Base-by-base conservation (phyloP, 1,284 basidiomycete genomes). In the Cutaneotrichosporon curvatum region DNA sequence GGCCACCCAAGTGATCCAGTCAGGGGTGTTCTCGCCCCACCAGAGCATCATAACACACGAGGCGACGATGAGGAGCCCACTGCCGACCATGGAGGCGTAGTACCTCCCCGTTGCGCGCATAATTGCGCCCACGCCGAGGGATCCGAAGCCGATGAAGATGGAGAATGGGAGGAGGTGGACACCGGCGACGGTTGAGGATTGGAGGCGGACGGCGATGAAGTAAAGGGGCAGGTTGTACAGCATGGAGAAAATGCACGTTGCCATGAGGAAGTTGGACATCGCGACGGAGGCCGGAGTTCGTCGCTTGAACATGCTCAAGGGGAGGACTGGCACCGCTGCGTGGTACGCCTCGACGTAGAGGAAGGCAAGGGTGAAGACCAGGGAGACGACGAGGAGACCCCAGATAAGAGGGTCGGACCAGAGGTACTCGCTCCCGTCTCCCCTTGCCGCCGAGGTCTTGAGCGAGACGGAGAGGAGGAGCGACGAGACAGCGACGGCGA, bases 171-270 rank as follows among this genome's bases (percentile, higher is more conserved):
- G 75, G 32, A 95, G 73, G 73, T 91, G 90, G 15, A 86, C 60
- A 80, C 87, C 87, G 47, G 87, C 79, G 50, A 77, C 74, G 31
- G 82, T 80, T 12, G 89, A 79, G n/a, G 81, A 79, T 53, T 79
- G 75, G 43, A 87, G 73, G 57, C 80, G 79, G 39, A 91, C 90
- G n/a, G 87, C 83, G 50, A 85, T 83, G 61, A 90, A 92, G 73
- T 87, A 91, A 66, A 91, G 70, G n/a, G 88, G 88, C 21, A 87
- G 76, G 64, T 88, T 89, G 71, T 91, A 92, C 30, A 91, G 74
- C 78, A 84, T 81, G 1, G 86, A 87, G 67, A 87, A 91, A 35
- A 85, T 81, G 28, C 81, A 77, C 68, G 84, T 79, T 14, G 61
- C 62, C 47, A 70, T 63, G 41, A 62, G 67, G 53, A 95, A 78